These are phyloP conservation scores for Claviceps maximensis DNA, from an alignment of 2,329 filamentous ascomycete species.

Conservation along the genomic window DNA sequence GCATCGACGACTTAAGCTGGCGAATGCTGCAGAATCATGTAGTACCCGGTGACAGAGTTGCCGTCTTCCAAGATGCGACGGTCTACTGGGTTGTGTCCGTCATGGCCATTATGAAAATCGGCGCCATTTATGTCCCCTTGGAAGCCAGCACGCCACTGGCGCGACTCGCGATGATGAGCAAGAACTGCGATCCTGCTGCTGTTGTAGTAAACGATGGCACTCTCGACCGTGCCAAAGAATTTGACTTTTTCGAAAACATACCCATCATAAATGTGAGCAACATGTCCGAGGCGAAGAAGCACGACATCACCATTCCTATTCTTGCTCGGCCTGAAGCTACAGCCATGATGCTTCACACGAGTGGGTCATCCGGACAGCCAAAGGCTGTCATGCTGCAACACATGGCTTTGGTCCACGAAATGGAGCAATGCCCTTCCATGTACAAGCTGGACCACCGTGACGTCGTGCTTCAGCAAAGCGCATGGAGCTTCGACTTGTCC, in stretches of 20 bases:
- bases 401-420: slow-evolving; percentile 15
- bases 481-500: slow-evolving; percentile 28
- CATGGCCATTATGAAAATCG: slow-evolving; percentile 26
- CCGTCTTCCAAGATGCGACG: slow-evolving; percentile 22
- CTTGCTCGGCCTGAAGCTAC: background rate
- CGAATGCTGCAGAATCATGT: background rate
- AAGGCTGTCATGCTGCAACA: slow-evolving; percentile 27
- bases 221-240: background rate
- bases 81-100: slow-evolving; percentile 22
- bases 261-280: background rate
- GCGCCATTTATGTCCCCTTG: slow-evolving; percentile 26
- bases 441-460: slow-evolving; percentile 12
- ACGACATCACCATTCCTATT: background rate
- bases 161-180: background rate
- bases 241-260: background rate
- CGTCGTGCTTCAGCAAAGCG: slow-evolving; percentile 24
- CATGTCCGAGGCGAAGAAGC: background rate
- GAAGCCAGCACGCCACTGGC: slow-evolving; percentile 15
- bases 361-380: slow-evolving; percentile 21
- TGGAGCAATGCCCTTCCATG: slow-evolving; percentile 12
- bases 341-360: slow-evolving; percentile 21
- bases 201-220: background rate
- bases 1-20: background rate
- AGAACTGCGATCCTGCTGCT: background rate
- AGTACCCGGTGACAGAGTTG: slow-evolving; percentile 1